Conservation (phyloP, 352 stramenopile species). For the Pythium volutum region DNA sequence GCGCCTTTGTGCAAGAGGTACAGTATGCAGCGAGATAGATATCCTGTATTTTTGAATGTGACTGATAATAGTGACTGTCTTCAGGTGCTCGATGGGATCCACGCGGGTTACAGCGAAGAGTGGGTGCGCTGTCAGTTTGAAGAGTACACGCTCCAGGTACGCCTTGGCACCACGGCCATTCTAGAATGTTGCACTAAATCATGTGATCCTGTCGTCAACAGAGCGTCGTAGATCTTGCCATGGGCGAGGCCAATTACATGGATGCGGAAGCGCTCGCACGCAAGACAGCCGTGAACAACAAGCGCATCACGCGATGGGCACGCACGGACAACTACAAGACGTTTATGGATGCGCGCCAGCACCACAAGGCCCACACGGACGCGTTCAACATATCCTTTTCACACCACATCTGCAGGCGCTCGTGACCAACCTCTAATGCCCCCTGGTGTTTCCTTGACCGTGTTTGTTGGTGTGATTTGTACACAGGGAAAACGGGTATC, state of each 20-base stretch:
- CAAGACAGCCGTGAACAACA: slow-evolving; percentile 82
- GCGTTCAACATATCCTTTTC: slow-evolving; percentile 86
- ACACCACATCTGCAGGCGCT: slow-evolving; percentile 40
- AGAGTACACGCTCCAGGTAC: slow-evolving; percentile 79
- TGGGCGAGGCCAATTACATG: slow-evolving; percentile 77
- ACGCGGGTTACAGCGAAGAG: slow-evolving; percentile 78
- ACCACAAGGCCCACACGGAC: slow-evolving; percentile 42
- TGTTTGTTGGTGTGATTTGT: slow-evolving; percentile 34
- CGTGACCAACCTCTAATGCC: slow-evolving; percentile 18
- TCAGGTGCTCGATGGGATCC: slow-evolving; percentile 78
- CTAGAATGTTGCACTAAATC: not conserved
- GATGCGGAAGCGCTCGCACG: slow-evolving; percentile 66
- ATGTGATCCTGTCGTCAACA: slow-evolving; percentile 1
- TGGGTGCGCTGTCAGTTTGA: slow-evolving; percentile 88
- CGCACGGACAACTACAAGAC: slow-evolving; percentile 85
- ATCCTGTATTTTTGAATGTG: no score
- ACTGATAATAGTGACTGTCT: no score
- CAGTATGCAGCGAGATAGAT: no score
- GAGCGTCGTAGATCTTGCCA: slow-evolving; percentile 78
- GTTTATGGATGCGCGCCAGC: slow-evolving; percentile 58
- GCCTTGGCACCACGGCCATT: not conserved
- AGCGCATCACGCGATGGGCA: slow-evolving; percentile 85
- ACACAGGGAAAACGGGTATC: slow-evolving; percentile 75
- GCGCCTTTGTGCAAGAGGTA: slow-evolving; percentile 75
- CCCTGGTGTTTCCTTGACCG: slow-evolving; percentile 1